These are phyloP conservation scores for Aspergillus aculeatinus DNA, from an alignment of 2,329 filamentous ascomycete species.

Conservation along the genomic window DNA sequence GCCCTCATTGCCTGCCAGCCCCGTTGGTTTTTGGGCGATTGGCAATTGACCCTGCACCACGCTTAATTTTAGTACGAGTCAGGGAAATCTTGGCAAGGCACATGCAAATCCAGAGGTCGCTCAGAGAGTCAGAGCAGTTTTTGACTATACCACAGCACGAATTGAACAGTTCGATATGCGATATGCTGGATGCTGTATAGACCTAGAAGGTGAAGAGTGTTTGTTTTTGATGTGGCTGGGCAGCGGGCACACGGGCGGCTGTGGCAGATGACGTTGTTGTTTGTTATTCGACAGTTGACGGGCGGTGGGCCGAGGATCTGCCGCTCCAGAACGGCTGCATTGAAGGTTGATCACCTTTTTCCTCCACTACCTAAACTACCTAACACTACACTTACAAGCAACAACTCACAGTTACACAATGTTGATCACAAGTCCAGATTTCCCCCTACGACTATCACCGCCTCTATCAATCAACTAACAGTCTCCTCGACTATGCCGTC, in stretches of 20 bases:
- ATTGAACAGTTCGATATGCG: too few species aligned
- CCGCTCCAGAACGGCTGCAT: neutral
- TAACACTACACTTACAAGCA: too few species aligned
- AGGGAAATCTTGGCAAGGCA: neutral
- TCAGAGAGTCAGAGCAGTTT: neutral
- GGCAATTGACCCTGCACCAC: neutral
- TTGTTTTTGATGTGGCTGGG: neutral
- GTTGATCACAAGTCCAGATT: neutral
- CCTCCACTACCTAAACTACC: too few species aligned
- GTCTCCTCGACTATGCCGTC: neutral
- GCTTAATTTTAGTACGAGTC: neutral
- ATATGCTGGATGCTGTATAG: too few species aligned
- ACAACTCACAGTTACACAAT: neutral
- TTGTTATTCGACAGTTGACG: neutral
- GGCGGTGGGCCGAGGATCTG: neutral
- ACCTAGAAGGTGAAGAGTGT: too few species aligned
- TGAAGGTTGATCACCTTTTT: neutral
- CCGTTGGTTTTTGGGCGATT: slow-evolving; percentile 16
- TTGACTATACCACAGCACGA: neutral
- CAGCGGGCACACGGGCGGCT: neutral
- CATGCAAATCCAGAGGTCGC: neutral
- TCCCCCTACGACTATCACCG: neutral
- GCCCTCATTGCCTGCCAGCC: slow-evolving; percentile 17
- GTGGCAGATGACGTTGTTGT: neutral
- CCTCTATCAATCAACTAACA: neutral